Base-by-base conservation (phyloP, 2,329 filamentous ascomycete genomes). In the Acephala macrosclerotiorum region DNA sequence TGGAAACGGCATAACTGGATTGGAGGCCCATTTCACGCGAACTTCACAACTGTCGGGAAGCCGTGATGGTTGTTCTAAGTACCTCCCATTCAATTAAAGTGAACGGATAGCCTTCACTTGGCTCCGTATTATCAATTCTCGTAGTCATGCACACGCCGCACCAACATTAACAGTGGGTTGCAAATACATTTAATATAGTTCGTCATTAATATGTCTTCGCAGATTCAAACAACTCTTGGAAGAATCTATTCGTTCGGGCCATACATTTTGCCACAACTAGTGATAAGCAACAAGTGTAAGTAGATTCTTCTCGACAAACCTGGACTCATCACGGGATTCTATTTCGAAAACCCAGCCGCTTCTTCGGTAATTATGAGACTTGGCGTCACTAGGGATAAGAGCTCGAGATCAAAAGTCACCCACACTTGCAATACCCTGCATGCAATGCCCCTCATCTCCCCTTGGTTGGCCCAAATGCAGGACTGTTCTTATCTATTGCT, bases 31-130 rank as follows among this genome's bases (percentile, higher is more conserved):
- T 60, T 69, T 67, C 49, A 58, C 42, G 7, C 35, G 51, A 18
- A 62, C 51, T 47, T 68, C 64, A 60, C 45, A 38, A 45, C 55
- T 68, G 25, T 64, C 57, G n/a, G 61, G 66, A 20, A 9, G 8
- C 36, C 58, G 63, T 22, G 26, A 38, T 6, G 61, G 61, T 58
- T 64, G 61, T 58, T 29, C 57, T 12, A 35, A 25, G 42, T 53
- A 68, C 55, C 62, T 68, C 36, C 61, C 53, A 14, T 49, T 68
- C 20, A 18, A 57, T 49, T 12, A 26, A 58, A 40, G 26, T 9
- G 67, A 66, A 51, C 64, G 59, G 16, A 68, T 68, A 57, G 61
- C 53, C 55, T 64, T 64, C 45, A 40, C 62, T 20, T 68, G 64
- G 67, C 61, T 64, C 56, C 63, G 57, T 36, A 61, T 64, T n/a